Evolutionary conservation across 345 rosid species (phyloP).

Genomic region (Citrus reticulata): DNA sequence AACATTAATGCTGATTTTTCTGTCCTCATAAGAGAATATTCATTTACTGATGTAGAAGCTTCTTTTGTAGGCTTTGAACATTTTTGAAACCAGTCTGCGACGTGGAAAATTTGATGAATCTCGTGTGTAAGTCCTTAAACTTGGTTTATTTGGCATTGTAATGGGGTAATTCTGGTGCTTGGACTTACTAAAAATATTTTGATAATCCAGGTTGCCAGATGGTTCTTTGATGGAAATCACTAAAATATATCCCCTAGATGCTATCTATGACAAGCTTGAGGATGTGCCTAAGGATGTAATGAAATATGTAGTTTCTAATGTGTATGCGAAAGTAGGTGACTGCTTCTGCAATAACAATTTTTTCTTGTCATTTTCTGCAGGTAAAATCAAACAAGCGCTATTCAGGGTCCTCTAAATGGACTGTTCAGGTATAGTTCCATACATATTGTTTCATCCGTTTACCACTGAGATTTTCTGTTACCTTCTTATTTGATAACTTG

Average conservation of each 20-base stretch:
- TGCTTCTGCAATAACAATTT: background rate
- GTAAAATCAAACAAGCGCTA: slow-evolving; percentile 81
- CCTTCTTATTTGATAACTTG: background rate
- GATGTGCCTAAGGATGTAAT: slow-evolving; percentile 96
- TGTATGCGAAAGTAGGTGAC: background rate
- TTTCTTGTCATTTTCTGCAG: slow-evolving; percentile 36
- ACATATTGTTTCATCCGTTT: background rate
- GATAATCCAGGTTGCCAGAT: slow-evolving; percentile 67
- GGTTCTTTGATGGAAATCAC: slow-evolving; percentile 93
- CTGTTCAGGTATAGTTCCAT: slow-evolving; percentile 61
- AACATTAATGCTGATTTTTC: background rate
- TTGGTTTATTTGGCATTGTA: slow-evolving; percentile 2
- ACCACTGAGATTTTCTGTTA: background rate
- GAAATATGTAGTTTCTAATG: slow-evolving; percentile 3
- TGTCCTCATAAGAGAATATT: background rate
- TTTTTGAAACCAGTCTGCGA: slow-evolving; percentile 86
- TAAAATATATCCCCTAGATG: slow-evolving; percentile 91
- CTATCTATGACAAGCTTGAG: slow-evolving; percentile 73
- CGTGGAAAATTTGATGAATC: slow-evolving; percentile 96
- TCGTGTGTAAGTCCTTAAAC: slow-evolving; percentile 61
- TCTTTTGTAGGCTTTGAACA: slow-evolving; percentile 78
- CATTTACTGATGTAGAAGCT: slow-evolving; percentile 13
- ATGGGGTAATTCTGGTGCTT: background rate
- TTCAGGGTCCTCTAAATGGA: slow-evolving; percentile 94
- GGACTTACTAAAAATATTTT: slow-evolving; percentile 9